Conservation (phyloP, 306 rosid genomes). For the Pyrus pyrifolia region DNA sequence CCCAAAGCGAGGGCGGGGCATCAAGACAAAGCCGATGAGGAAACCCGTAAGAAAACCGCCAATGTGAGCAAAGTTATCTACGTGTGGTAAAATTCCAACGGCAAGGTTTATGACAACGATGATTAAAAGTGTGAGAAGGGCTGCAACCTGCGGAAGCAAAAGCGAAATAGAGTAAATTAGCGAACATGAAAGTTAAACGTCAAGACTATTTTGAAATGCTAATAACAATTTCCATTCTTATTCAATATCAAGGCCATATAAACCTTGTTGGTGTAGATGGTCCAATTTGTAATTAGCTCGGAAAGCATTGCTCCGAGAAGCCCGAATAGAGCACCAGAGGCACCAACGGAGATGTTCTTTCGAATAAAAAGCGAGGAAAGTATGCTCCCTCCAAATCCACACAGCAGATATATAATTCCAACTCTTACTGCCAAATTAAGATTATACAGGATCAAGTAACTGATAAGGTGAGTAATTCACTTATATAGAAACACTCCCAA, state of each 20-base stretch:
- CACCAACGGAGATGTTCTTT: constrained; percentile 78
- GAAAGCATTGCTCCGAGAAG: constrained; percentile 98
- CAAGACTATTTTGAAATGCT: not conserved
- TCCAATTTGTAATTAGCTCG: constrained; percentile 87
- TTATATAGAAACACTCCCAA: not conserved
- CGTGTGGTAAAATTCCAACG: constrained; percentile 73
- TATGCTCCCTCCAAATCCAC: constrained; percentile 75
- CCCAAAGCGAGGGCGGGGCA: constrained; percentile 65
- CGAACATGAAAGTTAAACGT: not conserved
- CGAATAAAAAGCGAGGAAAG: constrained; percentile 56
- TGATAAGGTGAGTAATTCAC: not conserved
- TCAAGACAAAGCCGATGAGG: constrained; percentile 68
- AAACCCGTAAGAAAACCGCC: constrained; percentile 78
- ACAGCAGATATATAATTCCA: constrained; percentile 55
- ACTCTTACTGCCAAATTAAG: constrained; percentile 53
- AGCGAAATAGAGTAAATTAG: not conserved
- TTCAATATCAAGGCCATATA: not conserved
- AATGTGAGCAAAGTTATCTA: constrained; percentile 79
- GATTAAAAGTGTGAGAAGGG: constrained; percentile 56
- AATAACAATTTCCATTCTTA: not conserved
- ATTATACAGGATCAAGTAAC: not conserved
- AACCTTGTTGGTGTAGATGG: constrained; percentile 75
- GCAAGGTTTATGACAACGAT: constrained; percentile 66
- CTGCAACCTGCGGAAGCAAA: constrained; percentile 53
- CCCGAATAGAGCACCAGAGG: constrained; percentile 89